phyloP scores from a whole-genome alignment of 2,329 filamentous ascomycete genomes.

The Alternaria ethzedia region DNA sequence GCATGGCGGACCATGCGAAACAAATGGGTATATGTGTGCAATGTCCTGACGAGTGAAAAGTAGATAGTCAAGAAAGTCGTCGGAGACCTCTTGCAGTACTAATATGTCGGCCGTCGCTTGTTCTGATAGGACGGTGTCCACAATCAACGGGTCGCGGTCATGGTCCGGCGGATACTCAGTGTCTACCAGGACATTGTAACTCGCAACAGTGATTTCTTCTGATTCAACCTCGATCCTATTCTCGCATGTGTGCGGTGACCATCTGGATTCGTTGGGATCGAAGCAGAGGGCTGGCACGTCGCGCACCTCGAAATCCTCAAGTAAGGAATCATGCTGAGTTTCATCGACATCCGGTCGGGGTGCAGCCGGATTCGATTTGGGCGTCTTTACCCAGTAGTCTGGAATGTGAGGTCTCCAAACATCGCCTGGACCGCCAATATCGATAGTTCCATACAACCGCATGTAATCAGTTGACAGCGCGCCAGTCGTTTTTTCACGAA shows the following conservation, averaged over 20 bases:
- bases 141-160: constrained; percentile 47
- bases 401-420: not conserved
- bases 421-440: constrained; percentile 23
- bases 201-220: constrained; percentile 43
- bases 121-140: constrained; percentile 43
- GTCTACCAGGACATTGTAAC: constrained; percentile 55
- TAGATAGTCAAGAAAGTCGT: constrained; percentile 65
- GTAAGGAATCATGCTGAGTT: not conserved
- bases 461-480: constrained; percentile 54
- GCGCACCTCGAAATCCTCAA: constrained; percentile 22
- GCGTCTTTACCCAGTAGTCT: constrained; percentile 22
- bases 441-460: constrained; percentile 63
- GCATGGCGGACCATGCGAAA: constrained; percentile 63
- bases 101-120: constrained; percentile 48
- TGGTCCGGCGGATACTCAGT: constrained; percentile 44
- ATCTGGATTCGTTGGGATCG: constrained; percentile 25
- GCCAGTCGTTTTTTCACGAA: constrained; percentile 53
- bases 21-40: constrained; percentile 59
- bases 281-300: constrained; percentile 42
- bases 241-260: constrained; percentile 21
- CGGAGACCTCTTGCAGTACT: constrained; percentile 68
- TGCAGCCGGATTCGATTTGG: not conserved
- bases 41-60: constrained; percentile 55
- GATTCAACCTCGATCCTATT: constrained; percentile 1
- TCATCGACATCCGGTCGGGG: constrained; percentile 1